Percentiles rank a stretch among this genome's conserved stretches.
Evolutionary conservation across 208 protist genomes (phyloP).

Genomic region (Leishmania amazonensis): DNA sequence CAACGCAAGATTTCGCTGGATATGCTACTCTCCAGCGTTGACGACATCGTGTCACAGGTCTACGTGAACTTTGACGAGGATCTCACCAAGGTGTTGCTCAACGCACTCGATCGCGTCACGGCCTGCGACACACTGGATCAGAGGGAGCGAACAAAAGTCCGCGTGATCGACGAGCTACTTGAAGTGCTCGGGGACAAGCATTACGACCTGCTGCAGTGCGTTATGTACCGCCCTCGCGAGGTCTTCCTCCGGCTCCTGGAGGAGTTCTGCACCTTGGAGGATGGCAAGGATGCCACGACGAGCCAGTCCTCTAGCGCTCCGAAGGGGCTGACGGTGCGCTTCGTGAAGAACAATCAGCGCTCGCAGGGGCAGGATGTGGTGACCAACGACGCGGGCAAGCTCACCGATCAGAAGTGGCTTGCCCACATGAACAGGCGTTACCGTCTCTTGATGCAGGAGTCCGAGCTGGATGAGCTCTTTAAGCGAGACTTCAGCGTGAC

Average conservation of each 20-base stretch:
- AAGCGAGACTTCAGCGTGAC: conserved; percentile 78
- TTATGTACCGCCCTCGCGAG: conserved; percentile 82
- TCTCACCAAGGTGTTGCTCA: conserved; percentile 88
- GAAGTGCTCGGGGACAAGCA: conserved; percentile 80
- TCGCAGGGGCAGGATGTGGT: conserved; percentile 34
- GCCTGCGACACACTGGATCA: conserved; percentile 69
- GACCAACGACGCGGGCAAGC: conserved; percentile 51
- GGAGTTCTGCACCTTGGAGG: conserved; percentile 88
- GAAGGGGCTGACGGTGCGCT: conserved; percentile 63
- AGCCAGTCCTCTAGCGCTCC: conserved; percentile 25
- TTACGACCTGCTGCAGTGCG: conserved; percentile 83
- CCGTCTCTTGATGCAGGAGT: conserved; percentile 82
- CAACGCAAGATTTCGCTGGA: conserved; percentile 79
- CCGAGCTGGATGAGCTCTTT: conserved; percentile 86
- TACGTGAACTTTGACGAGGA: conserved; percentile 91
- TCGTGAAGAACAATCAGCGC: conserved; percentile 61
- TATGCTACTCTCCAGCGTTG: conserved; percentile 79
- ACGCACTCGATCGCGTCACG: conserved; percentile 83
- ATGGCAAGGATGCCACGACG: conserved; percentile 41
- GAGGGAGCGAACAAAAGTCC: conserved; percentile 62
- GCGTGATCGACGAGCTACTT: conserved; percentile 76
- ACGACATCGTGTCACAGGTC: conserved; percentile 91
- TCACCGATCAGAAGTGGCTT: conserved; percentile 79
- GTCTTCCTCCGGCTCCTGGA: conserved; percentile 86
- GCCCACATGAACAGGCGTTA: conserved; percentile 87